These are phyloP conservation scores for Biscogniauxia sp. DNA, from an alignment of 2,329 filamentous ascomycete species.

Conservation along the genomic window DNA sequence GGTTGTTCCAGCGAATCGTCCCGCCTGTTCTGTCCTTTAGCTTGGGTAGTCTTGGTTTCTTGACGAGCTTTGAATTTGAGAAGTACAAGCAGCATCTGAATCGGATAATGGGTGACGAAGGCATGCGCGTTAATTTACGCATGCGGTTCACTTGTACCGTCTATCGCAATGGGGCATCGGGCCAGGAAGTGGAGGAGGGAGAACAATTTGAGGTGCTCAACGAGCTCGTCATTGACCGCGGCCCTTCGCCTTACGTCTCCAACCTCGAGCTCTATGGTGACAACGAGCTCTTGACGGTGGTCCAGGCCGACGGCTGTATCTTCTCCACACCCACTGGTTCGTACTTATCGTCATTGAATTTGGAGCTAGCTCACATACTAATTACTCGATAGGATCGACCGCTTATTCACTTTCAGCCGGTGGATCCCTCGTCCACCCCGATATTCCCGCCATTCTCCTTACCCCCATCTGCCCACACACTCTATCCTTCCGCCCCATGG, in stretches of 20 bases:
- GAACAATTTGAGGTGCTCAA: constrained; percentile 98
- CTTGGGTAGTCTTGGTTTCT: constrained; percentile 80
- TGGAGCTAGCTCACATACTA: not conserved
- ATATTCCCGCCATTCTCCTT: constrained; percentile 93
- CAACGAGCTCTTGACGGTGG: constrained; percentile 88
- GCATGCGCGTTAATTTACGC: constrained; percentile 95
- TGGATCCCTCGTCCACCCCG: constrained; percentile 91
- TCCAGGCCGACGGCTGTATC: constrained; percentile 96
- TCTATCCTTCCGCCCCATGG: constrained; percentile 95
- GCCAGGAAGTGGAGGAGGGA: constrained; percentile 73
- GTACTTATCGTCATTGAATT: not conserved
- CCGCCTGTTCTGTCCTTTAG: constrained; percentile 83
- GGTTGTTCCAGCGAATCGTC: constrained; percentile 88
- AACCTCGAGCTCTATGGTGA: constrained; percentile 96
- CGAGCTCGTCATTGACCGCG: constrained; percentile 96
- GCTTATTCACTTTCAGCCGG: constrained; percentile 96
- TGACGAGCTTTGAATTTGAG: constrained; percentile 85
- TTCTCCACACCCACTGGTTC: constrained; percentile 90
- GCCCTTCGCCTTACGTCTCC: constrained; percentile 93
- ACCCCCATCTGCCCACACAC: constrained; percentile 98
- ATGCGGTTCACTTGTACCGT: constrained; percentile 99
- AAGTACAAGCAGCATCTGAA: constrained; percentile 84
- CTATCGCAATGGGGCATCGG: constrained; percentile 66
- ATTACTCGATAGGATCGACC: constrained; percentile 59
- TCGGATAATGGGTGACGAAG: constrained; percentile 86